phyloP scores from a whole-genome alignment of 2,329 filamentous ascomycete genomes.

The Ophiostoma sp. region DNA sequence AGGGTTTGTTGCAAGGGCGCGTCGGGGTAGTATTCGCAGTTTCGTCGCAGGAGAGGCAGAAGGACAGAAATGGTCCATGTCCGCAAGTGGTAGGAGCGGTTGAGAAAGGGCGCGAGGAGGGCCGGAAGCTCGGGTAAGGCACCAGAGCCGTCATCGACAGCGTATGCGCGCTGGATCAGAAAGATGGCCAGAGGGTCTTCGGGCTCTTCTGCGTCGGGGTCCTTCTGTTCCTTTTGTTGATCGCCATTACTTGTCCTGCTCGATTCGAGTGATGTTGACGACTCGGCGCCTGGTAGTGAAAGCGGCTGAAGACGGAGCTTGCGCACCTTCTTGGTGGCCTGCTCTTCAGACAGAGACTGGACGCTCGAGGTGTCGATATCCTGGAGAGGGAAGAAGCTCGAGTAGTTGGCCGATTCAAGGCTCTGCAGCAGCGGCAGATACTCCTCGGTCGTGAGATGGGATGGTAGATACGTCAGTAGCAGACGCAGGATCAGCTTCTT shows the following conservation, averaged over 20 bases:
- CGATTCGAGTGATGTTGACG: background rate
- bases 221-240: constrained; percentile 43
- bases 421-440: constrained; percentile 64
- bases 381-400: constrained; percentile 35
- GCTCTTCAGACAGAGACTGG: constrained; percentile 58
- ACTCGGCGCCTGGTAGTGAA: constrained; percentile 39
- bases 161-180: constrained; percentile 65
- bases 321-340: constrained; percentile 63
- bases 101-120: constrained; percentile 68
- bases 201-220: constrained; percentile 33
- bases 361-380: constrained; percentile 59
- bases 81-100: constrained; percentile 59
- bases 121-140: constrained; percentile 65
- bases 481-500: constrained; percentile 69
- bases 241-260: constrained; percentile 43
- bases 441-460: constrained; percentile 61
- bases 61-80: constrained; percentile 69
- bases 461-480: constrained; percentile 74
- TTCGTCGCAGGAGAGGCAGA: constrained; percentile 67
- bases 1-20: constrained; percentile 54
- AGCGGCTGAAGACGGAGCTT: constrained; percentile 66
- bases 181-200: constrained; percentile 49
- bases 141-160: constrained; percentile 72
- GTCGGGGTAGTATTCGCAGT: constrained; percentile 67
- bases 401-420: constrained; percentile 49